Conservation (phyloP, 2,329 filamentous ascomycete genomes). For the Alternaria postmessia region DNA sequence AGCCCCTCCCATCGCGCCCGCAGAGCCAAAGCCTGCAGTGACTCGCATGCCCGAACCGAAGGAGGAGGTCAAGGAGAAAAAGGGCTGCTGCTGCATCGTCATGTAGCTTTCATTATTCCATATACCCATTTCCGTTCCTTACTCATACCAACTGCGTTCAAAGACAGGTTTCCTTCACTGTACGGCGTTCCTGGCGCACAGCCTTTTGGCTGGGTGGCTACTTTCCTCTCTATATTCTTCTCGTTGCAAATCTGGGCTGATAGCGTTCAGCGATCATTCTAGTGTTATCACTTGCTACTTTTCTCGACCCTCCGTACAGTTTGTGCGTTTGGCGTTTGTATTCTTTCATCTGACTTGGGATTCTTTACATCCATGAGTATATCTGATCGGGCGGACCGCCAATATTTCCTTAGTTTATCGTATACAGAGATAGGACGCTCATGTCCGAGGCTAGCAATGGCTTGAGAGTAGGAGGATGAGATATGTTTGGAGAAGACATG, state of each 20-base stretch:
- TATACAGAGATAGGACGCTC: conserved; percentile 14
- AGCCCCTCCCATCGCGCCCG: conserved; percentile 32
- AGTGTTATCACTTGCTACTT: conserved; percentile 22
- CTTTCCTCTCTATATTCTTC: conserved; percentile 19
- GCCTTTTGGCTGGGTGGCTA: conserved; percentile 14
- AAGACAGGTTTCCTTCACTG: conserved; percentile 38
- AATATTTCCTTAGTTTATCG: conserved; percentile 19
- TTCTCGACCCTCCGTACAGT: conserved; percentile 5
- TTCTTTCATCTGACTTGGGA: conserved; percentile 7
- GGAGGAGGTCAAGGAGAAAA: conserved; percentile 66
- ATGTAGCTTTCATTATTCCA: conserved; percentile 63
- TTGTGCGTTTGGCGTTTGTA: conserved; percentile 9
- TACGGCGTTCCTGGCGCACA: conserved; percentile 34
- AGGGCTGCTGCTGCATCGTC: conserved; percentile 74
- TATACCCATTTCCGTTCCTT: conserved; percentile 40
- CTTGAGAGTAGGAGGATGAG: conserved; percentile 15
- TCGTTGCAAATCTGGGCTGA: conserved; percentile 32
- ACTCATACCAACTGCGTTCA: conserved; percentile 28
- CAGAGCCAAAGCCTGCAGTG: conserved; percentile 49
- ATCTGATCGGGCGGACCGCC: conserved; percentile 14
- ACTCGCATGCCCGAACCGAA: conserved; percentile 63
- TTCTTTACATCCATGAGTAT: conserved; percentile 14
- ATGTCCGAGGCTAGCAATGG: conserved; percentile 21
- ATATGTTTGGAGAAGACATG: conserved; percentile 17
- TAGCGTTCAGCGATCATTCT: conserved; percentile 47